Base-by-base conservation (phyloP, 495 filamentous ascomycete genomes). In the Oleoguttula mirabilis region DNA sequence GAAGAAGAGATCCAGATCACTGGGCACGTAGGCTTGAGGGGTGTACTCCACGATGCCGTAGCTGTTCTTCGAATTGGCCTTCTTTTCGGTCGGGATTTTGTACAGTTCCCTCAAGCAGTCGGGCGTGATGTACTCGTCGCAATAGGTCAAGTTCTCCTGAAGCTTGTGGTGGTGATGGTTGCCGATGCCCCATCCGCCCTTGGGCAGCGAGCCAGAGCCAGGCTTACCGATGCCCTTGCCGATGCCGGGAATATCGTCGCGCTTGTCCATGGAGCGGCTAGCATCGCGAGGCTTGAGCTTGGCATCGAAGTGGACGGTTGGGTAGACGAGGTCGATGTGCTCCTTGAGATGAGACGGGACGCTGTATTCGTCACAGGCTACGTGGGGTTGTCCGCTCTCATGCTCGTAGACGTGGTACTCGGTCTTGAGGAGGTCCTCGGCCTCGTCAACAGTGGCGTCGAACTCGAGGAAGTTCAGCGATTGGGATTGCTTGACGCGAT, bases 71-170 rank as follows among this genome's bases (percentile, higher is more conserved):
- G 58, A 47, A 7, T 55, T 56, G 1, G 63, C 54, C 8, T 55
- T 56, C 19, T 58, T 45, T 6, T 61, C 60, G 4, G 56, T 54
- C 4, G 69, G 68, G 32, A 77, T 66, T 5, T 61, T 49, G 43
- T 77, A 77, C n/a, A 77, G 40, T 4, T 65, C 66, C 32, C 68
- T 64, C 38, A 76, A 59, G 51, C 73, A 77, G 30, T 66, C 65
- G 3, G 71, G 67, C 5, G 69, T 73, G 46, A 76, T 73, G 20
- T 61, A 52, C 10, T 52, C 39, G 31, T 63, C 58, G 45, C 73
- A 77, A 24, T 52, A 56, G 33, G 43, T 10, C 0, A 59, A 50
- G 28, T 59, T 56, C 25, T 52, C 32, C 17, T 62, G 38, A 10
- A 41, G 45, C 8, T 21, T 33, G 39, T 53, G 39, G 10, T 21